Conservation (phyloP, 805 yeast species). For the Jamesozyma hellenica region DNA sequence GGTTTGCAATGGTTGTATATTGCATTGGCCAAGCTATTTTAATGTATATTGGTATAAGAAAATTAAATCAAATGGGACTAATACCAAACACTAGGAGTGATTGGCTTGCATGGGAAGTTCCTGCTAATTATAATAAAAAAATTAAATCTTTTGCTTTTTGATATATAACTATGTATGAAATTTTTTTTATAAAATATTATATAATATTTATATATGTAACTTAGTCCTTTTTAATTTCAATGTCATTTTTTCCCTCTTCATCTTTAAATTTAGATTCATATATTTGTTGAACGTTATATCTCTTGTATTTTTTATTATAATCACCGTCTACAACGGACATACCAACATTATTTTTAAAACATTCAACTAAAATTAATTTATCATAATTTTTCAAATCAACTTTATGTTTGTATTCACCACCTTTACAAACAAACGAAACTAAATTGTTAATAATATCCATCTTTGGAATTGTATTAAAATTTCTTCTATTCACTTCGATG, state of each 20-base stretch:
- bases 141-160: constrained; percentile 18
- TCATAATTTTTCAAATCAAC: constrained; percentile 78
- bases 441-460: constrained; percentile 63
- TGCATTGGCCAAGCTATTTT: constrained; percentile 41
- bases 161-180: constrained; percentile 3
- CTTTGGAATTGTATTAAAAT: constrained; percentile 63
- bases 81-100: constrained; percentile 82
- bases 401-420: constrained; percentile 46
- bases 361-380: constrained; percentile 70
- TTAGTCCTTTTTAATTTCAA: neutral
- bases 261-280: constrained; percentile 36
- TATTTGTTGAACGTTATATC: constrained; percentile 76
- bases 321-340: constrained; percentile 69
- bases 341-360: constrained; percentile 83
- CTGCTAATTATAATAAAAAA: constrained; percentile 20
- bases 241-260: constrained; percentile 2
- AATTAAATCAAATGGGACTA: constrained; percentile 78
- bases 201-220: no score
- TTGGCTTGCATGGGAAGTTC: constrained; percentile 80
- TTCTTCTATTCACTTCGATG: constrained; percentile 67
- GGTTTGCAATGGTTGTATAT: constrained; percentile 38
- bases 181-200: neutral
- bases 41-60: constrained; percentile 72
- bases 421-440: constrained; percentile 62
- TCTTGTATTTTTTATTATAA: constrained; percentile 40